phyloP scores from a whole-genome alignment of 1,284 basidiomycete species.

The Agroathelia rolfsii region DNA sequence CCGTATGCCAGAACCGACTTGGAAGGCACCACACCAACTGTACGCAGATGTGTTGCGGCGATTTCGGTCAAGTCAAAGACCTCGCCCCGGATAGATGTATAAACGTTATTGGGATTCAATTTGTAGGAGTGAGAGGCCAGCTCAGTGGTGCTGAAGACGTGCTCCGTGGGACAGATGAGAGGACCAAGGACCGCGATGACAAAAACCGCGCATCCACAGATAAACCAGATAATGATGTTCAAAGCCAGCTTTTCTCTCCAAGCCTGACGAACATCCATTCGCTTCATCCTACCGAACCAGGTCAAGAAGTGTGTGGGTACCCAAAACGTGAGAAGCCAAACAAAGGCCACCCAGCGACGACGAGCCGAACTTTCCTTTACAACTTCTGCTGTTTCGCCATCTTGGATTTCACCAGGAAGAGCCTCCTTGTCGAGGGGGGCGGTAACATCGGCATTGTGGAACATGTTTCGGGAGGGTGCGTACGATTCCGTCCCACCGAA shows the following conservation, averaged over 20 bases:
- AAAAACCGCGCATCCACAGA: slow-evolving; percentile 82
- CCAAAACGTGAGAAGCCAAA: slow-evolving; percentile 91
- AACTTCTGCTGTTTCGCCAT: slow-evolving; percentile 82
- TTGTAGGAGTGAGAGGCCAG: slow-evolving; percentile 61
- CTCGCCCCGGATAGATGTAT: slow-evolving; percentile 83
- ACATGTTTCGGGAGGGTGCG: slow-evolving; percentile 92
- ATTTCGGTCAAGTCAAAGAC: slow-evolving; percentile 75
- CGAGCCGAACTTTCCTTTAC: slow-evolving; percentile 74
- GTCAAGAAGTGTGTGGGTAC: slow-evolving; percentile 66
- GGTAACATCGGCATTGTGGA: slow-evolving; percentile 69
- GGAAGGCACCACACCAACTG: slow-evolving; percentile 67
- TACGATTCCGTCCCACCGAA: slow-evolving; percentile 87
- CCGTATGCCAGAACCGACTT: slow-evolving; percentile 80
- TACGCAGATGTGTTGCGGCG: slow-evolving; percentile 50
- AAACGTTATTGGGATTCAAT: slow-evolving; percentile 65
- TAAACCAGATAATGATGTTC: slow-evolving; percentile 94
- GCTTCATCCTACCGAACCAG: slow-evolving; percentile 84
- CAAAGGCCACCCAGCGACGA: slow-evolving; percentile 81
- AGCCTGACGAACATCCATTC: slow-evolving; percentile 87
- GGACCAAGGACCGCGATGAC: slow-evolving; percentile 85
- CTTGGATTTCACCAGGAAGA: slow-evolving; percentile 69
- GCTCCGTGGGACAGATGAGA: slow-evolving; percentile 90
- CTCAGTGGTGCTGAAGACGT: slow-evolving; percentile 79
- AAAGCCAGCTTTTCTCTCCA: slow-evolving; percentile 97
- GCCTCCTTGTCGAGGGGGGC: slow-evolving; percentile 73